A percentile compares a stretch with the other conserved stretches of the same genome.
These are phyloP conservation scores for Trichothecium sympodiale DNA, from an alignment of 2,329 filamentous ascomycete genomes.

Conservation along the genomic window DNA sequence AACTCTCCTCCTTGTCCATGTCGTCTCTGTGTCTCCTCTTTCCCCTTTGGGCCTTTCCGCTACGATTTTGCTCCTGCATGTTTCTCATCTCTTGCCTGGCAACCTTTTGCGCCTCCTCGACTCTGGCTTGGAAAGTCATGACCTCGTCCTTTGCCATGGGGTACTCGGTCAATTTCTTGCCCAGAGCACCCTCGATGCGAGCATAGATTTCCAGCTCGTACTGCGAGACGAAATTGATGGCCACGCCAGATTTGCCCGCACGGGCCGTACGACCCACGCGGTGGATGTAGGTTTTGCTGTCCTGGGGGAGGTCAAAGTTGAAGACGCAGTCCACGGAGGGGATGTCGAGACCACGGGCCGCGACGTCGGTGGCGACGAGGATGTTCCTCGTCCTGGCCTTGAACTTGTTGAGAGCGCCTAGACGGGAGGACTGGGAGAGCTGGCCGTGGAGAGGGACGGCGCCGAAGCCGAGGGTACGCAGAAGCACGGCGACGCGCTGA, in stretches of 20 bases:
- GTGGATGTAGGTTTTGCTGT: conserved; percentile 86
- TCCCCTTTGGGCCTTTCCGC: conserved; percentile 31
- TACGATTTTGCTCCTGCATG: conserved; percentile 56
- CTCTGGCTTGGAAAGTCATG: conserved; percentile 66
- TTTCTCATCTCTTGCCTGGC: conserved; percentile 75
- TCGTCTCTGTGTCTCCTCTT: conserved; percentile 40
- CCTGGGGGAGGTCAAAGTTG: conserved; percentile 74
- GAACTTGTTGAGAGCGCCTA: conserved; percentile 88
- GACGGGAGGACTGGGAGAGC: conserved; percentile 73
- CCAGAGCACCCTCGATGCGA: conserved; percentile 72
- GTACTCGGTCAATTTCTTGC: conserved; percentile 63
- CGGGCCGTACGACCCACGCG: conserved; percentile 80
- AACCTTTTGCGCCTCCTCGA: conserved; percentile 73
- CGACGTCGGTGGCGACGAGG: conserved; percentile 88
- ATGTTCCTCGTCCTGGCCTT: conserved; percentile 70
- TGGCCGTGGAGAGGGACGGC: conserved; percentile 91
- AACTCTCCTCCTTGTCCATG: conserved; percentile 71
- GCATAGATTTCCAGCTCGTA: conserved; percentile 76
- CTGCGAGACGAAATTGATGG: conserved; percentile 73
- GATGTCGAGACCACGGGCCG: conserved; percentile 84
- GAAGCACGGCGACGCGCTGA: conserved; percentile 71
- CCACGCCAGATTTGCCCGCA: conserved; percentile 74
- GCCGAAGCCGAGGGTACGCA: conserved; percentile 75
- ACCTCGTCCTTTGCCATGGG: conserved; percentile 69
- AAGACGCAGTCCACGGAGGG: conserved; percentile 81